These are phyloP conservation scores for Xerocomellus dryophilus DNA, from an alignment of 768 basidiomycete genomes.

Conservation along the genomic window DNA sequence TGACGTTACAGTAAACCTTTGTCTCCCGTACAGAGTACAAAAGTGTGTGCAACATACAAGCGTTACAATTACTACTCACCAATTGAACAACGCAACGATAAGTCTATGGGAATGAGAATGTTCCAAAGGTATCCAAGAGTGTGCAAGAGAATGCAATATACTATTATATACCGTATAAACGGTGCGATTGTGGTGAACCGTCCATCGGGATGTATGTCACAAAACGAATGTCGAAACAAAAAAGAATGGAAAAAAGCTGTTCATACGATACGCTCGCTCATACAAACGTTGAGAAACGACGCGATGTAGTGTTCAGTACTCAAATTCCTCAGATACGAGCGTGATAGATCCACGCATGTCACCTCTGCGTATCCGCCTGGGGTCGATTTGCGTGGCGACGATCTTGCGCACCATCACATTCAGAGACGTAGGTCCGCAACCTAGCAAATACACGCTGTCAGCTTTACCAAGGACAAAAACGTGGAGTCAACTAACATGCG, in stretches of 20 bases:
- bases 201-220: background rate
- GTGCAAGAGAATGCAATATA: background rate
- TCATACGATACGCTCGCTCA: background rate
- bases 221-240: slow-evolving; percentile 6
- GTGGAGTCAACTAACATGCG: slow-evolving; percentile 51
- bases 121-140: background rate
- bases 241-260: background rate
- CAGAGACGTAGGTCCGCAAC: slow-evolving; percentile 70
- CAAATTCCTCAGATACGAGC: slow-evolving; percentile 67
- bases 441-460: slow-evolving; percentile 32
- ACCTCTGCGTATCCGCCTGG: slow-evolving; percentile 47
- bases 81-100: background rate
- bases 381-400: slow-evolving; percentile 59
- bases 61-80: background rate
- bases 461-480: background rate
- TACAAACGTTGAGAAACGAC: background rate
- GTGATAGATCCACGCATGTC: slow-evolving; percentile 58
- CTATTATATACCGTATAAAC: background rate
- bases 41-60: background rate
- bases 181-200: background rate
- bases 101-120: background rate
- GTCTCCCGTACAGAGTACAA: no score
- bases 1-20: no score
- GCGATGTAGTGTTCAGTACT: slow-evolving; percentile 39
- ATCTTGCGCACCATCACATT: slow-evolving; percentile 67